phyloP scores from a whole-genome alignment of 768 basidiomycete species.

The Kondoa malvinella region DNA sequence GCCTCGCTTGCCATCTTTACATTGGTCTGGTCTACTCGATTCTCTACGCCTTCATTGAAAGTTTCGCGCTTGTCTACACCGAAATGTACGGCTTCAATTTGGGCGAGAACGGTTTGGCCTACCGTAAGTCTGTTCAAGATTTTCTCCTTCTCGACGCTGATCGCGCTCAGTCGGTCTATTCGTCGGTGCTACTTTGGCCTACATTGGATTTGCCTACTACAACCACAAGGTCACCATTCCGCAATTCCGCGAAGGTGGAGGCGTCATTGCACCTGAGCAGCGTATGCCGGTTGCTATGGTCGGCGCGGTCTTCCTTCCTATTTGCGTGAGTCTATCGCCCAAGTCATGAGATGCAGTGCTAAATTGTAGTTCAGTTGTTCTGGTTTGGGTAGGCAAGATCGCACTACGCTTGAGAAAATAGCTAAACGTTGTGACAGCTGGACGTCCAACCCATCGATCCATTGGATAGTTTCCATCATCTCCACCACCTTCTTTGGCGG shows the following conservation, averaged over 20 bases:
- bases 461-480: constrained; percentile 17
- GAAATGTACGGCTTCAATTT: constrained; percentile 19
- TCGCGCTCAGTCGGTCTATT: background rate
- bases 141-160: background rate
- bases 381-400: constrained; percentile 6
- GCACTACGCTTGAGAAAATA: constrained; percentile 2
- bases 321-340: background rate
- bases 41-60: background rate
- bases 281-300: constrained; percentile 8
- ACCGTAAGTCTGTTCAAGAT: background rate
- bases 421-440: constrained; percentile 13
- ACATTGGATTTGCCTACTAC: constrained; percentile 13
- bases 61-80: background rate
- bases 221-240: constrained; percentile 12
- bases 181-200: constrained; percentile 9
- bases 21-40: constrained; percentile 18
- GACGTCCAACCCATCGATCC: constrained; percentile 1
- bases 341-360: background rate
- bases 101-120: constrained; percentile 15
- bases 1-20: constrained; percentile 7
- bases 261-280: constrained; percentile 6
- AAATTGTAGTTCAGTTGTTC: background rate
- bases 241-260: constrained; percentile 2
- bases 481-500: constrained; percentile 12
- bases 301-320: background rate